Percentiles rank a stretch among this genome's conserved stretches.
These are phyloP conservation scores for Phytomonas sp. DNA, from an alignment of 208 protist genomes.

Conservation along the genomic window DNA sequence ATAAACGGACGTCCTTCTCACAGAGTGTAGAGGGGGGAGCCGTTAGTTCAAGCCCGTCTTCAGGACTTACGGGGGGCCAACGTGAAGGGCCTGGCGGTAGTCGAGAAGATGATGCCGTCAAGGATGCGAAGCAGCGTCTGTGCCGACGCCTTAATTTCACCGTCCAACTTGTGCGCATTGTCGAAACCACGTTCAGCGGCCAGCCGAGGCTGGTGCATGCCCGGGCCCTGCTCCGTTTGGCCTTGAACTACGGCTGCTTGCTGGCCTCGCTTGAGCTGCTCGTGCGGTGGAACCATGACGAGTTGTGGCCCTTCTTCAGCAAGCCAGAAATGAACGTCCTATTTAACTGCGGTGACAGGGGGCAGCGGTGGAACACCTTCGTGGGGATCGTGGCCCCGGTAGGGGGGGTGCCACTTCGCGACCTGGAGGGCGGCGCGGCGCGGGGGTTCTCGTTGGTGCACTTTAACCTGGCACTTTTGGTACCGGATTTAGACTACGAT, in stretches of 20 bases:
- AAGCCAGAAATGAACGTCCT: not conserved
- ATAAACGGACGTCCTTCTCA: not conserved
- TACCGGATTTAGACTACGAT: constrained; percentile 32
- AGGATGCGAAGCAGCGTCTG: constrained; percentile 7
- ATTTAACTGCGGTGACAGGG: not conserved
- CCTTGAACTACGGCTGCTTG: constrained; percentile 54
- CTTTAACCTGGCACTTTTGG: constrained; percentile 43
- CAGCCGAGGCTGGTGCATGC: constrained; percentile 17
- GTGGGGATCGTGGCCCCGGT: constrained; percentile 33
- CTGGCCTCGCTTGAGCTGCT: constrained; percentile 50
- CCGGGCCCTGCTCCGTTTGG: constrained; percentile 40
- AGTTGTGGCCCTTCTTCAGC: constrained; percentile 21
- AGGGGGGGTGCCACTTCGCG: constrained; percentile 30
- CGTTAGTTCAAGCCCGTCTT: not conserved
- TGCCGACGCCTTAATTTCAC: constrained; percentile 38
- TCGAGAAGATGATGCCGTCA: not conserved
- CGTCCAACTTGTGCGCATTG: constrained; percentile 37
- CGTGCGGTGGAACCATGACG: constrained; percentile 26
- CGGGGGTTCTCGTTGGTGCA: constrained; percentile 23
- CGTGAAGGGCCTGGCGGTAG: not conserved
- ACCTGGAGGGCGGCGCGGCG: constrained; percentile 33
- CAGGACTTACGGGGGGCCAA: not conserved
- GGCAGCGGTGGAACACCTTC: constrained; percentile 39
- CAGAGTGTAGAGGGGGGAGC: constrained; percentile 1
- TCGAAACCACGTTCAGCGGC: constrained; percentile 25